These are phyloP conservation scores for Deinandra increscens DNA, from an alignment of 129 eudicot genomes.

Conservation along the genomic window DNA sequence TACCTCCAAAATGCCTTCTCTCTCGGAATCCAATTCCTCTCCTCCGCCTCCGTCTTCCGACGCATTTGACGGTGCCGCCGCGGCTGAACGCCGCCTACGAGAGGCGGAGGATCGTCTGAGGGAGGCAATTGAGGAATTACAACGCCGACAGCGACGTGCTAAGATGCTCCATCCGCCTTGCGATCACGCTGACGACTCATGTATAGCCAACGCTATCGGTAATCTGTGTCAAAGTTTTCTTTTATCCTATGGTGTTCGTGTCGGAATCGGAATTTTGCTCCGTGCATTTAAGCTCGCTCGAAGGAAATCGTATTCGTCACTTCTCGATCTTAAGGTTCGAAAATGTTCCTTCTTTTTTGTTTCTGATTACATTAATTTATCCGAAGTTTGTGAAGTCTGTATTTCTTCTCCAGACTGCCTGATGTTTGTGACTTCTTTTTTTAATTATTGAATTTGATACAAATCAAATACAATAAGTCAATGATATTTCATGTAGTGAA, in stretches of 20 bases:
- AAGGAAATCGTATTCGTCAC: slow-evolving; percentile 77
- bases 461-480: neutral
- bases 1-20: slow-evolving; percentile 29
- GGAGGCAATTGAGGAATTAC: slow-evolving; percentile 82
- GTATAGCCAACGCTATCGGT: slow-evolving; percentile 95
- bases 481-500: neutral
- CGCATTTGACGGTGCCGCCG: slow-evolving; percentile 41
- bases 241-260: slow-evolving; percentile 89
- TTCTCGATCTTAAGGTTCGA: slow-evolving; percentile 89
- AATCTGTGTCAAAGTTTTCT: slow-evolving; percentile 94
- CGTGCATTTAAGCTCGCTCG: slow-evolving; percentile 97
- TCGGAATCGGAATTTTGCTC: slow-evolving; percentile 87
- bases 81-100: slow-evolving; percentile 61
- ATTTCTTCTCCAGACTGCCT: neutral
- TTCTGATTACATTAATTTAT: neutral
- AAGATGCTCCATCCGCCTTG: slow-evolving; percentile 60
- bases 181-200: slow-evolving; percentile 91
- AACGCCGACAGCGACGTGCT: slow-evolving; percentile 62
- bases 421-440: neutral
- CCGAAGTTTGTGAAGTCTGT: neutral
- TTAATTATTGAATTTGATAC: neutral
- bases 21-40: slow-evolving; percentile 36
- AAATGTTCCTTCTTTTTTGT: neutral
- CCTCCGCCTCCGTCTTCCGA: slow-evolving; percentile 40
- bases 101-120: slow-evolving; percentile 84